Conservation (phyloP, 129 eudicot genomes). For the Flaveria linearis region DNA sequence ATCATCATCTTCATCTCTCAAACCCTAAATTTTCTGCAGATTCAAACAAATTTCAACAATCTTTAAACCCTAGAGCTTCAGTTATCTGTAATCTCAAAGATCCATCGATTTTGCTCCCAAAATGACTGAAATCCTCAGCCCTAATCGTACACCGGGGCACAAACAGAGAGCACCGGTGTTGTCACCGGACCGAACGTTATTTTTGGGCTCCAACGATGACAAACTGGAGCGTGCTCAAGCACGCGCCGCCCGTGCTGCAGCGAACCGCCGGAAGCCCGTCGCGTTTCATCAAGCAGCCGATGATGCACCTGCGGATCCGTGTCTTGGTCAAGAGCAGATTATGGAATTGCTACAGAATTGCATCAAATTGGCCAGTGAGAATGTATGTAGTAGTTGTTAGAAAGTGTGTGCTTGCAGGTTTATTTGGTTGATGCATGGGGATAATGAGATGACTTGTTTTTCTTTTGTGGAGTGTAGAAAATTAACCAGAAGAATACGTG, state of each 20-base stretch:
- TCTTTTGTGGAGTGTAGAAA: constrained; percentile 49
- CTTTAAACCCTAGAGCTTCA: neutral
- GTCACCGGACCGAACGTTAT: constrained; percentile 47
- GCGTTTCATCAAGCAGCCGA: constrained; percentile 29
- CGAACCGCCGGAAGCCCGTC: constrained; percentile 53
- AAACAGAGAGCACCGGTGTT: constrained; percentile 31
- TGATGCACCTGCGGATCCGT: constrained; percentile 29
- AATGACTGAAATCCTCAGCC: constrained; percentile 44
- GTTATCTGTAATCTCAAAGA: constrained; percentile 2
- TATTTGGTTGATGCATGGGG: neutral
- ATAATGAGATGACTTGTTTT: neutral
- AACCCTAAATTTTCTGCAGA: neutral
- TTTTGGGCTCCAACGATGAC: constrained; percentile 58
- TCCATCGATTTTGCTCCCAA: neutral
- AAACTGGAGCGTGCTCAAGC: constrained; percentile 64
- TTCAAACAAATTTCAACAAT: neutral
- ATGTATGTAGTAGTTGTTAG: constrained; percentile 39
- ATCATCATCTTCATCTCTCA: neutral
- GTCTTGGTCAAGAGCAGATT: constrained; percentile 63
- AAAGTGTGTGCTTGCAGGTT: neutral
- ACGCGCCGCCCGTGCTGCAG: constrained; percentile 74
- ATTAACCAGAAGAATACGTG: constrained; percentile 94
- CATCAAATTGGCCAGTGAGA: constrained; percentile 82
- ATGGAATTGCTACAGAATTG: constrained; percentile 75
- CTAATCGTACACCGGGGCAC: constrained; percentile 29